Evolutionary conservation across 805 yeast species (phyloP), one percentile per base, ranked within the genome.

Genomic region (Ogataea kodamae): DNA sequence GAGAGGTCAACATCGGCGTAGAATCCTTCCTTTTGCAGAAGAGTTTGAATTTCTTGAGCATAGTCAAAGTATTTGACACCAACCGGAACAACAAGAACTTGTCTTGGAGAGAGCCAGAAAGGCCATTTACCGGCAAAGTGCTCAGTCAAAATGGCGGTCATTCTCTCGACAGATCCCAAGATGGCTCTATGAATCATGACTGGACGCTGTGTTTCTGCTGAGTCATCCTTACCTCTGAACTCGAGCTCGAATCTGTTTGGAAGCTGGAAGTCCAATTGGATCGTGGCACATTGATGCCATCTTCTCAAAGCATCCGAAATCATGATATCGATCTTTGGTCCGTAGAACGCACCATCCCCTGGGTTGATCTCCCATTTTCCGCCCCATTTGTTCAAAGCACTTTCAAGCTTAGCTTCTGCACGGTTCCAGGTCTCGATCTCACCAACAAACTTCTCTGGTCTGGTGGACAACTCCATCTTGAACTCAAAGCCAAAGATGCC

Each of bases 41-140:
- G 62, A 55, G 82, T 76, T 54, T 80, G 78, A 46, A 92, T 83
- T 50, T 76, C 68, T 62, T 81, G 79, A 25, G 97, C 99, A 57
- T 92, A 92, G 46, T 81, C 95, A 55, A 72, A 78, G 71, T 81
- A 90, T 64, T 85, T 87, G 46, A 84, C 94, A 57, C 96, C 97
- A 52, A 92, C 97, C 50, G 98, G 98, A 18, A 92, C 92, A 54
- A 92, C 94, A 52, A 90, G 71, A 39, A 90, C 76, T 69, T 92
- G 99, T 70, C 98, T 83, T 56, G 99, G 99, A n/a, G 97, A 89
- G 59, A 92, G 74, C 98, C 98, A 92, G 75, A 92, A 86, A 57
- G 99, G 99, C 99, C 99, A 92, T 63, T 88, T 92, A 56, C 99
- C 99, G 59, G 89, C 96, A 67, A 73, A 92, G 70, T 92, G 98